These are phyloP conservation scores for Solanum ossicruentum DNA, from an alignment of 257 asterid species.

Conservation along the genomic window DNA sequence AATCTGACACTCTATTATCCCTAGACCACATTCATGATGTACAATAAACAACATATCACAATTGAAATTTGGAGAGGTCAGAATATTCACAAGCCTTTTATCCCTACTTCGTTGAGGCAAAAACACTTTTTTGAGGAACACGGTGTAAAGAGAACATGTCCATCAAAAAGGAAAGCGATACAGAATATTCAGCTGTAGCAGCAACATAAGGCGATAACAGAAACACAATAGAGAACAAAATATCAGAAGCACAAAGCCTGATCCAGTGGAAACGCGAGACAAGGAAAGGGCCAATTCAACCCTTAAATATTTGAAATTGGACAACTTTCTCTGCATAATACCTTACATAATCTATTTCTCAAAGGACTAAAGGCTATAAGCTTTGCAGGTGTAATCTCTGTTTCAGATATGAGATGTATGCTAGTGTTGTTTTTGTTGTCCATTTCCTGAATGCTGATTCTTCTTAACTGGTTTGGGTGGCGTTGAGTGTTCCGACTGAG, in stretches of 20 bases:
- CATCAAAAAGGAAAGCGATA: too few relatives aligned
- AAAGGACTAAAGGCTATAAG: background rate
- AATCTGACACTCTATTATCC: too few relatives aligned
- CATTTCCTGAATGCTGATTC: conserved; percentile 11
- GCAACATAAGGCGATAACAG: too few relatives aligned
- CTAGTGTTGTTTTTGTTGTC: conserved; percentile 22
- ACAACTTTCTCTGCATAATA: background rate
- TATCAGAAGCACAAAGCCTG: background rate
- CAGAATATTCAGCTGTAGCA: too few relatives aligned
- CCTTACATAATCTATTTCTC: background rate
- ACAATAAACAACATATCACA: too few relatives aligned
- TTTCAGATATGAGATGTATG: background rate
- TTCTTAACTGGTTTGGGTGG: conserved; percentile 25
- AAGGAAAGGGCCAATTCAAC: background rate
- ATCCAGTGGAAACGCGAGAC: too few relatives aligned
- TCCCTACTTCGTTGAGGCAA: too few relatives aligned
- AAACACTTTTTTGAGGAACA: too few relatives aligned
- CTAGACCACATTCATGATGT: too few relatives aligned
- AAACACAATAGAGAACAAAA: background rate
- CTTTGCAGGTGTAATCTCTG: background rate
- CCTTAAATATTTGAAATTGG: background rate
- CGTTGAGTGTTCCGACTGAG: conserved; percentile 68
- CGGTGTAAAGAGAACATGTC: too few relatives aligned
- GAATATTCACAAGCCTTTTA: too few relatives aligned
- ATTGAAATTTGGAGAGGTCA: too few relatives aligned